These are phyloP conservation scores for Boletellus ananas DNA, from an alignment of 768 basidiomycete genomes.

Conservation along the genomic window DNA sequence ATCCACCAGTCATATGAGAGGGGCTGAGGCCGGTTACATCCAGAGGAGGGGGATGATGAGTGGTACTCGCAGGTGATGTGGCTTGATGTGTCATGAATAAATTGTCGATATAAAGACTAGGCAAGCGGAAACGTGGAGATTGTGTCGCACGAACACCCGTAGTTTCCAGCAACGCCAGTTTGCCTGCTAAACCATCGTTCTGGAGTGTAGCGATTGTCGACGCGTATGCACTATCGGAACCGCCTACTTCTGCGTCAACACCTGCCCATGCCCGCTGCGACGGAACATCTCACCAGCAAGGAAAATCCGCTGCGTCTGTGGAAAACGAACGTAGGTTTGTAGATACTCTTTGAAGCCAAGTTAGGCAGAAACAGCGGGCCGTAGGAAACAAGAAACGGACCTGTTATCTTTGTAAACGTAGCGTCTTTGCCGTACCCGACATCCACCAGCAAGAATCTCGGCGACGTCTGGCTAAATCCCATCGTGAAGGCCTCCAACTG, in stretches of 20 bases:
- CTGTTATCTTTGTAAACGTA: constrained; percentile 66
- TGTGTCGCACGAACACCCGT: constrained; percentile 40
- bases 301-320: constrained; percentile 72
- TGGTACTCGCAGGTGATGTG: constrained; percentile 18
- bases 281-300: constrained; percentile 51
- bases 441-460: constrained; percentile 67
- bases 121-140: constrained; percentile 47
- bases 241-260: constrained; percentile 38
- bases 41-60: constrained; percentile 45
- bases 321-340: constrained; percentile 64
- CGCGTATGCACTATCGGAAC: constrained; percentile 51
- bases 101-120: constrained; percentile 50
- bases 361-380: background rate
- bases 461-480: constrained; percentile 72
- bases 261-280: background rate
- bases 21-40: constrained; percentile 39
- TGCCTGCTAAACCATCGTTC: constrained; percentile 59
- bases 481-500: constrained; percentile 68
- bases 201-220: constrained; percentile 56
- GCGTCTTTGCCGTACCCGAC: constrained; percentile 61
- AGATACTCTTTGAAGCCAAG: constrained; percentile 53
- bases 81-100: constrained; percentile 38
- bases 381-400: constrained; percentile 31
- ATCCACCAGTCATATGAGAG: constrained; percentile 52
- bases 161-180: constrained; percentile 61